Conservation (phyloP, 176 grass and related monocot species). For the Carex myosuroides region DNA sequence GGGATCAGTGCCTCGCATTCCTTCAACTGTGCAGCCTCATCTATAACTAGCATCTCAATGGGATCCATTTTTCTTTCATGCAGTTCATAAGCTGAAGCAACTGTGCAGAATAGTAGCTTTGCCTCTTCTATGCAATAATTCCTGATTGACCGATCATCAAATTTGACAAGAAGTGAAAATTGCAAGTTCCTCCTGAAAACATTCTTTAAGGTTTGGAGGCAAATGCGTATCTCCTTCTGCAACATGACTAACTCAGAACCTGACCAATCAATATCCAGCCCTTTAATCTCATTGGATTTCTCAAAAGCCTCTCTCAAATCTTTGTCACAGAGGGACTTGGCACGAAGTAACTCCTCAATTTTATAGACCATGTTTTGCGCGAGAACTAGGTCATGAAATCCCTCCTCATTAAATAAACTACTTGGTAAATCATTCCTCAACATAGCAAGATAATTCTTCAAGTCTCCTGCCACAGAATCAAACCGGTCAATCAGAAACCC, state of each 20-base stretch:
- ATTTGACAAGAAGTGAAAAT: constrained; percentile 36
- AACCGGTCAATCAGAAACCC: constrained; percentile 39
- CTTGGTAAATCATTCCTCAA: constrained; percentile 47
- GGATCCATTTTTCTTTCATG: constrained; percentile 38
- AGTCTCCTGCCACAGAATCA: constrained; percentile 24
- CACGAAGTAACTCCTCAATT: constrained; percentile 31
- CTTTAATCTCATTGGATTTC: constrained; percentile 24
- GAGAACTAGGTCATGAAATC: constrained; percentile 37
- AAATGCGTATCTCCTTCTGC: constrained; percentile 42
- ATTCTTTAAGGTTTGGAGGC: constrained; percentile 44
- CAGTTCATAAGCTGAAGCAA: constrained; percentile 50
- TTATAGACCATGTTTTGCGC: constrained; percentile 33
- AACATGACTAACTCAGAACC: constrained; percentile 32
- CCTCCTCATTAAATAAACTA: constrained; percentile 27
- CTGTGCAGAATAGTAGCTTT: constrained; percentile 63
- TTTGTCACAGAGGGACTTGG: constrained; percentile 35
- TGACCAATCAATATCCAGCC: constrained; percentile 24
- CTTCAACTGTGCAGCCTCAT: constrained; percentile 83
- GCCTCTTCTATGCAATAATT: constrained; percentile 69
- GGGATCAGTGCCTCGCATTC: constrained; percentile 74
- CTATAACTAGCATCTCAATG: constrained; percentile 65
- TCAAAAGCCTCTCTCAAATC: constrained; percentile 42
- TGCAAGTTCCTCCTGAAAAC: constrained; percentile 32
- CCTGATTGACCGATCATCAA: constrained; percentile 30
- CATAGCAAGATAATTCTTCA: constrained; percentile 35